Percentiles rank a stretch among this genome's conserved stretches.
Evolutionary conservation across 2,329 filamentous ascomycete species (phyloP).

Genomic region (Fusarium sp.): DNA sequence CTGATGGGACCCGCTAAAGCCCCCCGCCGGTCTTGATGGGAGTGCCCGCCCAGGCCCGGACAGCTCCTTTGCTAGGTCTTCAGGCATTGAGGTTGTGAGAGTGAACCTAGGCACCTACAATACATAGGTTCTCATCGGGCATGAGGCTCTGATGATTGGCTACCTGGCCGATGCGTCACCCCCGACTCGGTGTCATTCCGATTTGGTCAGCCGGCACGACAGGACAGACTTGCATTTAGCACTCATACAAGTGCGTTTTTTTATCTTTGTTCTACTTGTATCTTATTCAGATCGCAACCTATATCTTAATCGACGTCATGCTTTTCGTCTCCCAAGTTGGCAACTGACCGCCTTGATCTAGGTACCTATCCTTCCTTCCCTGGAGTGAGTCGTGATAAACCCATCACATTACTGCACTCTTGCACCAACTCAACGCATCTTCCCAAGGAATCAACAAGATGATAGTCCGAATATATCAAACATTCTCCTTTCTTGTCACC

Average conservation of each 20-base stretch:
- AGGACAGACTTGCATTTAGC: constrained; percentile 3
- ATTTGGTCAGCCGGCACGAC: constrained; percentile 14
- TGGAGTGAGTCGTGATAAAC: constrained; percentile 37
- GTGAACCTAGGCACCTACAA: too few relatives aligned
- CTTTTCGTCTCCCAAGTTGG: constrained; percentile 33
- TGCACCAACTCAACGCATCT: constrained; percentile 11
- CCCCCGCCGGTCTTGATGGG: constrained; percentile 3
- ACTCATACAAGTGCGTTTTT: neutral
- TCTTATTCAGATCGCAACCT: neutral
- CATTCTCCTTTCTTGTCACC: constrained; percentile 24
- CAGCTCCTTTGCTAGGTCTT: neutral
- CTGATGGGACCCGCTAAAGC: constrained; percentile 5
- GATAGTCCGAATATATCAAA: constrained; percentile 37
- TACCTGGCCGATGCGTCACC: constrained; percentile 42
- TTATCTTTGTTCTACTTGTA: neutral
- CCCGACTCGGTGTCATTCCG: constrained; percentile 34
- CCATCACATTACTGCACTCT: constrained; percentile 24
- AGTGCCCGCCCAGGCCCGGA: neutral
- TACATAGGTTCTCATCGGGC: neutral
- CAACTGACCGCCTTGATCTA: constrained; percentile 29
- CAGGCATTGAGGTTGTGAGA: too few relatives aligned
- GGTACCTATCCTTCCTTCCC: neutral
- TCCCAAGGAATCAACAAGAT: constrained; percentile 36
- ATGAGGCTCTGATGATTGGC: constrained; percentile 37
- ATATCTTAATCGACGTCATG: constrained; percentile 32